These are phyloP conservation scores for Xylariaceae sp. DNA, from an alignment of 2,329 filamentous ascomycete species.

Conservation along the genomic window DNA sequence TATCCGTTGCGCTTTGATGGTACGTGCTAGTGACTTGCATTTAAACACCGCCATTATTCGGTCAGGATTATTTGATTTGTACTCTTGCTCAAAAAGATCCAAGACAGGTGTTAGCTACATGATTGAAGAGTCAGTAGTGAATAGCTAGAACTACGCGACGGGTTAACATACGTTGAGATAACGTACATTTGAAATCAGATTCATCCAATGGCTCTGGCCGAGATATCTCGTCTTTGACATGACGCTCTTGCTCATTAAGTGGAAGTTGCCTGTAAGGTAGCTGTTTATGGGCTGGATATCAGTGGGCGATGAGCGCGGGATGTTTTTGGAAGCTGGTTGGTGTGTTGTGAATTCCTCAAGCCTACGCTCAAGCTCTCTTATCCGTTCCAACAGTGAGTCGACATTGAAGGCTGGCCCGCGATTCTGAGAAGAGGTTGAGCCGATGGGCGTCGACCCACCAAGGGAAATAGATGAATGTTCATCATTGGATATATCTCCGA, in stretches of 20 bases:
- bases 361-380: conserved; percentile 49
- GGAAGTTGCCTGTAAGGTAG: conserved; percentile 27
- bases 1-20: conserved; percentile 45
- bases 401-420: conserved; percentile 20
- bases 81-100: conserved; percentile 29
- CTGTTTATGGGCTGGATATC: conserved; percentile 22
- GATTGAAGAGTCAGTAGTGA: conserved; percentile 2
- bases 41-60: conserved; percentile 39
- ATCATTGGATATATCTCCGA: conserved; percentile 13
- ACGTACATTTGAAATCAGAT: conserved; percentile 46
- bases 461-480: conserved; percentile 16
- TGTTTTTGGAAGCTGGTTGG: conserved; percentile 1
- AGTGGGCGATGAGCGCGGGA: background rate
- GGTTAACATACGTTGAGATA: background rate
- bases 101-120: conserved; percentile 31
- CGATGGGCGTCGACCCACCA: conserved; percentile 19
- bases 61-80: conserved; percentile 34
- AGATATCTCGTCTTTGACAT: conserved; percentile 50
- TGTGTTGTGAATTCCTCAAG: conserved; percentile 36
- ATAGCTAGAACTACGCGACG: background rate
- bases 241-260: conserved; percentile 33
- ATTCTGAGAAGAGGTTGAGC: conserved; percentile 16
- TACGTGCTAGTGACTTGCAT: conserved; percentile 46
- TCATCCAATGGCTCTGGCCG: conserved; percentile 56
- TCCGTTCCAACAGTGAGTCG: conserved; percentile 40